Percentiles rank a stretch among this genome's conserved stretches.
Conservation (phyloP, 2,329 filamentous ascomycete genomes). For the Cytospora mali region DNA sequence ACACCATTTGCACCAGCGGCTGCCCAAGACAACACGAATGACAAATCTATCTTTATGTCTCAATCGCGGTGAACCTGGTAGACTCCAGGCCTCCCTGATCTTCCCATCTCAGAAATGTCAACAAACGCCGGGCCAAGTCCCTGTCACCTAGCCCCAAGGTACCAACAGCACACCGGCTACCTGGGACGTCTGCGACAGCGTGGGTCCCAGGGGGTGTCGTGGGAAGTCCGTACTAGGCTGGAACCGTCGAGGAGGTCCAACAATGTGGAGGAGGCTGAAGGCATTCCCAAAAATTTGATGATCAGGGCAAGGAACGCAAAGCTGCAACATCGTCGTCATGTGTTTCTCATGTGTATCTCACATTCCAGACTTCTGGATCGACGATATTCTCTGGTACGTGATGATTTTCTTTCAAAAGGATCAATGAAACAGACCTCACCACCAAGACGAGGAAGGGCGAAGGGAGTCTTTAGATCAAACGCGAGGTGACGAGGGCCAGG, state of each 20-base stretch:
- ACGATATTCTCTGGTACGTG: background rate
- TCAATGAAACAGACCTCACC: constrained; percentile 10
- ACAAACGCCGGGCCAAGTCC: background rate
- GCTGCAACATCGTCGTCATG: constrained; percentile 15
- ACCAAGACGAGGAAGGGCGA: background rate
- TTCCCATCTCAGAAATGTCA: background rate
- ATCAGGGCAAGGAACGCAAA: constrained; percentile 20
- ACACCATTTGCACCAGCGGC: background rate
- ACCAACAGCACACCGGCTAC: background rate
- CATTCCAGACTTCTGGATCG: background rate
- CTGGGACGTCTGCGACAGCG: constrained; percentile 6
- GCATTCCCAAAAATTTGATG: constrained; percentile 19
- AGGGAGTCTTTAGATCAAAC: background rate
- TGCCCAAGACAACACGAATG: background rate
- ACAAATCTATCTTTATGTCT: background rate
- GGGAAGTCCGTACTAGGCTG: constrained; percentile 12
- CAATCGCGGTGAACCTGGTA: background rate
- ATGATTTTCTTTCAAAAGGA: background rate
- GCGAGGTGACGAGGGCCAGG: background rate
- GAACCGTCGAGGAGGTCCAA: constrained; percentile 22
- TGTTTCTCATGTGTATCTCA: constrained; percentile 19
- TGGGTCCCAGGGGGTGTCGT: constrained; percentile 9
- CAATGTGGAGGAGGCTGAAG: constrained; percentile 16
- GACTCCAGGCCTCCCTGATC: background rate
- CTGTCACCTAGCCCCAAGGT: no score